These are phyloP conservation scores for Tylopilus rubrobrunneus DNA, from an alignment of 768 basidiomycete genomes.

Conservation along the genomic window DNA sequence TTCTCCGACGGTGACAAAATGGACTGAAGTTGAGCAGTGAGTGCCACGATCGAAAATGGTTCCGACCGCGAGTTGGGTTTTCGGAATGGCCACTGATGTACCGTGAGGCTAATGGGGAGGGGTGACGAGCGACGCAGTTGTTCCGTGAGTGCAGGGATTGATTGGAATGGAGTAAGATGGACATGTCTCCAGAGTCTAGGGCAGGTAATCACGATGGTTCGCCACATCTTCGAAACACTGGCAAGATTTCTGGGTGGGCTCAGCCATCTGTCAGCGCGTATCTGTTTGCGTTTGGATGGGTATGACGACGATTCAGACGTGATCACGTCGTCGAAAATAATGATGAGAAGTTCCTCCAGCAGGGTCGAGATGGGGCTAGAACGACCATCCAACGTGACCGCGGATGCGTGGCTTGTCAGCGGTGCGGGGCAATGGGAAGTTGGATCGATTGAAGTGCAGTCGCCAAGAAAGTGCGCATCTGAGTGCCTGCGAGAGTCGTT, in stretches of 20 bases:
- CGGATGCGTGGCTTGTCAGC: neutral
- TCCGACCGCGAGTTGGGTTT: neutral
- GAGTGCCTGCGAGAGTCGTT: neutral
- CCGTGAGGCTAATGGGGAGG: slow-evolving; percentile 10
- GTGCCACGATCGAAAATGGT: slow-evolving; percentile 12
- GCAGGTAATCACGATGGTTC: slow-evolving; percentile 11
- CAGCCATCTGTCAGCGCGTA: neutral
- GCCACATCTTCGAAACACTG: slow-evolving; percentile 16
- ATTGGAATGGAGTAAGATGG: slow-evolving; percentile 13
- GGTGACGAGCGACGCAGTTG: slow-evolving; percentile 15
- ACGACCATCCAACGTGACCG: neutral
- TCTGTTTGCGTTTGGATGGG: neutral
- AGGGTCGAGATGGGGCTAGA: slow-evolving; percentile 8
- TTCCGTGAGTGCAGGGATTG: slow-evolving; percentile 9
- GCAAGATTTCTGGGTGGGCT: slow-evolving; percentile 15
- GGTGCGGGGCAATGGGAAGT: neutral
- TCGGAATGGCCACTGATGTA: slow-evolving; percentile 22
- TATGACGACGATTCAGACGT: slow-evolving; percentile 6
- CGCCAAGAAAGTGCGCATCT: neutral
- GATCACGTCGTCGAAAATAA: slow-evolving; percentile 19
- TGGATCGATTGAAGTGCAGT: neutral
- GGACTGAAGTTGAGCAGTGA: slow-evolving; percentile 15
- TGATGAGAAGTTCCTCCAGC: slow-evolving; percentile 19
- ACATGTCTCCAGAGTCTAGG: slow-evolving; percentile 21
- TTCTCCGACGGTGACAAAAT: slow-evolving; percentile 6